Evolutionary conservation across 805 yeast species (phyloP), one percentile per base, ranked within the genome.

Genomic region (Candida dajiaensis): DNA sequence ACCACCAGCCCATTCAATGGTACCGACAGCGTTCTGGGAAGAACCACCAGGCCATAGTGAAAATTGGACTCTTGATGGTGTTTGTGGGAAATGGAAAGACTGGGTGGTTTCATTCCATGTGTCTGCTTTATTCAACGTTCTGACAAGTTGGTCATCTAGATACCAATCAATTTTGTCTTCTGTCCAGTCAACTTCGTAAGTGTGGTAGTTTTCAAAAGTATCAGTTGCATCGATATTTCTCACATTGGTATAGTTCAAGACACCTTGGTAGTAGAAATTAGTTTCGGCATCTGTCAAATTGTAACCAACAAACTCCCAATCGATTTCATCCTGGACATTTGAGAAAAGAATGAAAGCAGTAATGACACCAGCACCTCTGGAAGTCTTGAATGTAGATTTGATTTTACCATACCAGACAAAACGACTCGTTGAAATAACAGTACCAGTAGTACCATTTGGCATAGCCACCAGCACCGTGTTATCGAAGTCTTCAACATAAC

Each of bases 391-490:
- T 42, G 70, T 76, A 42, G 84, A 82, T 28, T 81, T 69, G 28
- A 88, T 74, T 62, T 81, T 85, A 45, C 97, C 97, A 67, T 85
- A 89, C 96, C 96, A 90, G 46, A 90, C 67, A 67, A 77, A 87
- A 59, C 78, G 74, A 5, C 95, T 78, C 3, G 95, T 82, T 0
- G 95, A 83, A 22, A 89, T 61, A 43, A 89, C 90, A 12, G 96
- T 77, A 62, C 97, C 96, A 42, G 77, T 70, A 18, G 88, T 67
- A 43, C 79, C 61, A 50, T 83, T 74, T 28, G 92, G 94, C 95
- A 90, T 86, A 46, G 90, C 86, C 51, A 89, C 63, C 29, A 85
- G 66, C 50, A 78, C 63, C 12, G 81, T 73, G 52, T 76, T 79
- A 52, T 80, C 81, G 57, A 73, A 77, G 50, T 74, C 76, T 43